Evolutionary conservation across 345 rosid genomes (phyloP).

Genomic region (Eucalyptus microcorys): DNA sequence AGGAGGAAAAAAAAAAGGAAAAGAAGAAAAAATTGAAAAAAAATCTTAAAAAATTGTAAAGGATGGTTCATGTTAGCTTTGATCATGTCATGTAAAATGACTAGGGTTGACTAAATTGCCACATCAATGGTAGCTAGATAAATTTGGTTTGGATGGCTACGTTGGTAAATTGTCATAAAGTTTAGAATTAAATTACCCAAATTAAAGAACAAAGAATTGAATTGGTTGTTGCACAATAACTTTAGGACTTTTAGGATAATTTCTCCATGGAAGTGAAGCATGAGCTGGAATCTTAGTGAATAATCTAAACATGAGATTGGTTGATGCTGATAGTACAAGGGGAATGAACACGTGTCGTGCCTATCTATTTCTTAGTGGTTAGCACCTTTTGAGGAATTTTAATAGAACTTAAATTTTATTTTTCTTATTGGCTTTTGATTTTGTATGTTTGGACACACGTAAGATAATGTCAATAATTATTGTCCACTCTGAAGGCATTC

Average conservation of each 20-base stretch:
- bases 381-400: background rate
- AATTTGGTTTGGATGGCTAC: background rate
- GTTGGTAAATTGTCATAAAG: background rate
- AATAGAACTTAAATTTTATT: background rate
- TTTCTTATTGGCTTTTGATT: background rate
- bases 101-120: background rate
- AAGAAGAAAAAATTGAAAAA: background rate
- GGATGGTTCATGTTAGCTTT: background rate
- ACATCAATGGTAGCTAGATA: background rate
- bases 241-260: background rate
- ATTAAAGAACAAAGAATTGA: background rate
- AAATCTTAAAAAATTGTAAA: background rate
- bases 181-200: background rate
- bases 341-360: background rate
- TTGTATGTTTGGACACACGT: background rate
- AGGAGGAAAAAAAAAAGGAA: fast-evolving
- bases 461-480: background rate
- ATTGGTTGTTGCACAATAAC: background rate
- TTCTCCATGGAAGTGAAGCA: background rate
- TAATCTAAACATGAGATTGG: background rate
- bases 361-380: background rate
- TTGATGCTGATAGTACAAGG: background rate
- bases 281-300: background rate
- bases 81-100: background rate
- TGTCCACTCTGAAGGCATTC: background rate